Percentiles rank a stretch among this genome's conserved stretches.
phyloP scores from a whole-genome alignment of 2,329 filamentous ascomycete species.

The Chaetomiaceae sp. region DNA sequence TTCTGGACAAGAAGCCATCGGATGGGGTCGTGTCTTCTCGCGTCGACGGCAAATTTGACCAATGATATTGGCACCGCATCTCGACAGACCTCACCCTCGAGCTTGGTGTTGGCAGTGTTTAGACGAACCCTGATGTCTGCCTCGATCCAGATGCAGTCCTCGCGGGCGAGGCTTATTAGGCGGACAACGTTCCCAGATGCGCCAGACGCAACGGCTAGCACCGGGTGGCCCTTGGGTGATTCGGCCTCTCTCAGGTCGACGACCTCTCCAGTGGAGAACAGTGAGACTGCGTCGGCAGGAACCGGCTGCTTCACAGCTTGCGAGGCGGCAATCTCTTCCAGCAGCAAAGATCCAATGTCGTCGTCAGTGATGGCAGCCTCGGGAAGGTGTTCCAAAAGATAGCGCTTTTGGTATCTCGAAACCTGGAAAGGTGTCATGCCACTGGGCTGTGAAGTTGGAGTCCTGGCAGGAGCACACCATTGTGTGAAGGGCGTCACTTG shows the following conservation, averaged over 20 bases:
- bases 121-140: slow-evolving; percentile 45
- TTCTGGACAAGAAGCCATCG: slow-evolving; percentile 54
- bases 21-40: slow-evolving; percentile 33
- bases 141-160: slow-evolving; percentile 51
- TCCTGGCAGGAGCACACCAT: slow-evolving; percentile 27
- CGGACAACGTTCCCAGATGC: slow-evolving; percentile 54
- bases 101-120: slow-evolving; percentile 37
- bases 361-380: slow-evolving; percentile 42
- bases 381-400: slow-evolving; percentile 48
- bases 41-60: slow-evolving; percentile 45
- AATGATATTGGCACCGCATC: slow-evolving; percentile 46
- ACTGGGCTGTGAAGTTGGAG: not conserved
- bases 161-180: slow-evolving; percentile 45
- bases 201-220: slow-evolving; percentile 50
- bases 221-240: slow-evolving; percentile 28
- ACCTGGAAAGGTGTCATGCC: slow-evolving; percentile 20
- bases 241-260: slow-evolving; percentile 34
- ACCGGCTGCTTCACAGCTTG: slow-evolving; percentile 9
- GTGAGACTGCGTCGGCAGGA: slow-evolving; percentile 17
- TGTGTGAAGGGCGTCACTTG: slow-evolving; percentile 27
- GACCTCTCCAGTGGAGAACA: slow-evolving; percentile 56
- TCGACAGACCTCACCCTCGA: slow-evolving; percentile 51
- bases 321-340: slow-evolving; percentile 33
- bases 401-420: slow-evolving; percentile 39
- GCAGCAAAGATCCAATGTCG: slow-evolving; percentile 30